These are phyloP conservation scores for Diacronema lutheri DNA, from an alignment of 78 protist genomes.

Conservation along the genomic window DNA sequence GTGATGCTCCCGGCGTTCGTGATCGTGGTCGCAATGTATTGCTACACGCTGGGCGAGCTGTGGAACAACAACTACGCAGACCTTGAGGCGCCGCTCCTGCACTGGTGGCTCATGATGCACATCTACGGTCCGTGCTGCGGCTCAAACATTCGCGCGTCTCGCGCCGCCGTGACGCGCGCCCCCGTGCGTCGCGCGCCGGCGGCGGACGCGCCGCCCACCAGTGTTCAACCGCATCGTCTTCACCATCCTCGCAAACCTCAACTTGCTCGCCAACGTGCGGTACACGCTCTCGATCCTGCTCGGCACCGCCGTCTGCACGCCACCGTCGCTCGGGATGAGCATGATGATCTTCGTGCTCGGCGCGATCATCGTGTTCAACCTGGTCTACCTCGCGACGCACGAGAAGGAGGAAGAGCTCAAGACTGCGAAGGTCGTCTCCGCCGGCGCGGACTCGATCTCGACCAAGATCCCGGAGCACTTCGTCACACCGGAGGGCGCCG, in stretches of 20 bases:
- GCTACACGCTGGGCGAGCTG: background rate
- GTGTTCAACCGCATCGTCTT: background rate
- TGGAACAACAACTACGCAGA: background rate
- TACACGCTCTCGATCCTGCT: background rate
- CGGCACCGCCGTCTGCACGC: background rate
- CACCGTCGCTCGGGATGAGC: background rate
- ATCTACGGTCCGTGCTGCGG: no score
- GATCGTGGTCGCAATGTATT: background rate
- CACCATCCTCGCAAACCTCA: background rate
- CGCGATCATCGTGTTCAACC: background rate
- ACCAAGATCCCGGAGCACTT: background rate
- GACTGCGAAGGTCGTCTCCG: background rate
- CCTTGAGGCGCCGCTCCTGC: background rate
- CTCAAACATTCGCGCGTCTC: no score
- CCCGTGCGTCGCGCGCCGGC: no score
- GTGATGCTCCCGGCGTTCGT: background rate
- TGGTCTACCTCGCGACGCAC: background rate
- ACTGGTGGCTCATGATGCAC: background rate
- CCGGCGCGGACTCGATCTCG: background rate
- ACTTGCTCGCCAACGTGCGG: background rate
- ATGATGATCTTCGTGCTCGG: background rate
- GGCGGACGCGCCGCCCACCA: no score
- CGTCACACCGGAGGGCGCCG: background rate
- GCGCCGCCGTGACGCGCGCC: no score
- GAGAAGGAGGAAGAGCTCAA: background rate